Conservation (phyloP, 163 green algal genomes). For the Scenedesmus sp. region DNA sequence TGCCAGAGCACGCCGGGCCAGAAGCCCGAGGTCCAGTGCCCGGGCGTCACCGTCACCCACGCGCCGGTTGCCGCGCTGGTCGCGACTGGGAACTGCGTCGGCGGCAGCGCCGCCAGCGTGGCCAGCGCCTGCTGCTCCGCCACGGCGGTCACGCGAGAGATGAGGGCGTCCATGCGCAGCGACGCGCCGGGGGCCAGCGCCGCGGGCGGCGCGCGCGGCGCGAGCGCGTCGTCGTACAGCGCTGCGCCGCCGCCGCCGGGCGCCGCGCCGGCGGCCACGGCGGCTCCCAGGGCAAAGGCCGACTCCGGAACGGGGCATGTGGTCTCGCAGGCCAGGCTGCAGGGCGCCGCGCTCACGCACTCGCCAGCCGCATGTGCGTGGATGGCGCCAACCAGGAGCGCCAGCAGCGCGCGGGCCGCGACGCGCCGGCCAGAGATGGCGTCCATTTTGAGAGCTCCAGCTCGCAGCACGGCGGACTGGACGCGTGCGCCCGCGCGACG, state of each 20-base stretch:
- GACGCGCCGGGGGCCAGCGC: no score
- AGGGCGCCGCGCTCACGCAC: constrained; percentile 7
- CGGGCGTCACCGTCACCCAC: constrained; percentile 14
- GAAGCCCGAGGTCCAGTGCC: constrained; percentile 38
- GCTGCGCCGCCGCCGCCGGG: no score
- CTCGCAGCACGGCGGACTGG: neutral
- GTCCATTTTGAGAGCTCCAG: neutral
- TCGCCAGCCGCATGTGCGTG: constrained; percentile 21
- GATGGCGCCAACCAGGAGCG: neutral
- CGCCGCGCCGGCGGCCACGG: no score
- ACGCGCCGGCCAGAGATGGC: neutral
- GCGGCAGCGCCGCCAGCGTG: neutral
- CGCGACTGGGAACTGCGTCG: constrained; percentile 4
- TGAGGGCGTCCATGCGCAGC: constrained; percentile 13
- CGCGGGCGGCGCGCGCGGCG: no score
- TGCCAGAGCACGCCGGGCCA: constrained; percentile 35
- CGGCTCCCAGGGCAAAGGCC: no score
- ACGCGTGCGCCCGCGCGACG: neutral
- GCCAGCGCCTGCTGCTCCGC: neutral
- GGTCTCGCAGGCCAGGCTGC: neutral
- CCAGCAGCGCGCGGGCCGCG: neutral
- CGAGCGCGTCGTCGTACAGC: no score
- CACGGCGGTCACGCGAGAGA: constrained; percentile 1
- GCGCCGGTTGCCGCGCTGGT: neutral
- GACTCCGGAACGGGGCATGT: no score